Conservation (phyloP, 2,329 filamentous ascomycete genomes). For the Nectriaceae sp. region DNA sequence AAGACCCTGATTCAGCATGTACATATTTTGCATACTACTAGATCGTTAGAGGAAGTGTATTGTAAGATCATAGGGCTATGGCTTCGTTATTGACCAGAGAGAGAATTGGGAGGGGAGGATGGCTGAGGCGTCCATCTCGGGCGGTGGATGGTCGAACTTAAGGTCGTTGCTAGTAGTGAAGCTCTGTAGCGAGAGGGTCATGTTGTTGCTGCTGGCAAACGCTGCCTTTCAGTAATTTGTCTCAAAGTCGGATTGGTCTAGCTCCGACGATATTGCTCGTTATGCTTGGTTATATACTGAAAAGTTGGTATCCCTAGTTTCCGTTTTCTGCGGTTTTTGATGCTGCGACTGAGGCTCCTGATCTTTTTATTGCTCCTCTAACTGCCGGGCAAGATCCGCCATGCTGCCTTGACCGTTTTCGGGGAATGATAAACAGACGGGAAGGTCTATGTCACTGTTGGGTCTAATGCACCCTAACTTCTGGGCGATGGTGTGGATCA, state of each 20-base stretch:
- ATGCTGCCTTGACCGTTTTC: slow-evolving; percentile 49
- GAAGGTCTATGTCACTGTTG: slow-evolving; percentile 61
- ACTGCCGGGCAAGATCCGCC: no score
- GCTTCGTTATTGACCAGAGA: slow-evolving; percentile 33
- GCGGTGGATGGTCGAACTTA: slow-evolving; percentile 34
- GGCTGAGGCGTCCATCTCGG: slow-evolving; percentile 34
- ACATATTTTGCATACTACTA: slow-evolving; percentile 44
- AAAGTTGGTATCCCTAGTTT: no score
- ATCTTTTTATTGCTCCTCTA: no score
- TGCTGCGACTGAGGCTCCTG: no score
- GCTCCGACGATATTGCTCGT: slow-evolving; percentile 56
- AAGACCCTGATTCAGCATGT: slow-evolving; percentile 51
- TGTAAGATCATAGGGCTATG: slow-evolving; percentile 28
- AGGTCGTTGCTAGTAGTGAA: slow-evolving; percentile 43
- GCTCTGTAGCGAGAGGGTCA: slow-evolving; percentile 57
- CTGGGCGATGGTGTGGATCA: slow-evolving; percentile 66
- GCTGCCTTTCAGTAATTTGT: slow-evolving; percentile 54
- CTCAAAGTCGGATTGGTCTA: slow-evolving; percentile 58
- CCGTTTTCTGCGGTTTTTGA: no score
- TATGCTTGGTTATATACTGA: slow-evolving; percentile 37
- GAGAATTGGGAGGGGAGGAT: slow-evolving; percentile 39
- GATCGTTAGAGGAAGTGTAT: slow-evolving; percentile 47
- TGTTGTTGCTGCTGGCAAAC: slow-evolving; percentile 45
- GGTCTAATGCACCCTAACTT: slow-evolving; percentile 66
- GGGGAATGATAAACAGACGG: slow-evolving; percentile 59